Evolutionary conservation across 192 early-diverging fungal species (phyloP).

Genomic region (Coemansia asiatica): DNA sequence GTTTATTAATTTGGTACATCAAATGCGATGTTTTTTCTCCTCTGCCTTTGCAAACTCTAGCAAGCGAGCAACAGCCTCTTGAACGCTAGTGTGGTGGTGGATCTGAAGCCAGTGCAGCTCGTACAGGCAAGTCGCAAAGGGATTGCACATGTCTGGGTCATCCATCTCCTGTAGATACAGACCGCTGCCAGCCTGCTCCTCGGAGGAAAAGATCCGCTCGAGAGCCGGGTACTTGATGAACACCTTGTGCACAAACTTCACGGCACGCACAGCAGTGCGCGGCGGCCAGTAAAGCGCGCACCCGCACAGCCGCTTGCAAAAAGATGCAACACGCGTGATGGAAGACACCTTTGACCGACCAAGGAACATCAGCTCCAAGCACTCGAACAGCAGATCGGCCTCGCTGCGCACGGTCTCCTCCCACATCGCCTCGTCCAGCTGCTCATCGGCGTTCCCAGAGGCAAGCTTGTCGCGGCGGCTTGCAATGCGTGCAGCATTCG

Average conservation of each 20-base stretch:
- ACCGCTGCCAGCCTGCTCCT: constrained; percentile 74
- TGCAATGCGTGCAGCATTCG: constrained; percentile 20
- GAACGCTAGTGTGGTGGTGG: constrained; percentile 37
- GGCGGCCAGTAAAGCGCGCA: constrained; percentile 75
- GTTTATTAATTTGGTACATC: neutral
- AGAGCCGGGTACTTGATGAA: constrained; percentile 62
- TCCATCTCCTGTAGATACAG: constrained; percentile 77
- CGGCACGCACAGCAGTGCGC: constrained; percentile 67
- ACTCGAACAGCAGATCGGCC: constrained; percentile 76
- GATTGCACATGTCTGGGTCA: constrained; percentile 94
- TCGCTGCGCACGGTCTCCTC: constrained; percentile 66
- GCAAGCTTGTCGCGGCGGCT: constrained; percentile 9
- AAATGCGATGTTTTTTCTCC: constrained; percentile 43
- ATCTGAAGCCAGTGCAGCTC: constrained; percentile 75
- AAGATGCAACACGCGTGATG: constrained; percentile 79
- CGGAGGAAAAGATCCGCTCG: constrained; percentile 63
- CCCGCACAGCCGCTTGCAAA: constrained; percentile 78
- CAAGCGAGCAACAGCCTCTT: constrained; percentile 33
- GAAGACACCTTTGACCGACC: constrained; percentile 72
- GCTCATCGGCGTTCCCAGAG: constrained; percentile 4
- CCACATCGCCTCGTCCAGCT: constrained; percentile 46
- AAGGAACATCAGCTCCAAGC: constrained; percentile 86
- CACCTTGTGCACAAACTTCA: constrained; percentile 56
- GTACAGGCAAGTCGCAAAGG: constrained; percentile 88
- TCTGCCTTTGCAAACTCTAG: constrained; percentile 40